Evolutionary conservation across 768 basidiomycete genomes (phyloP).

Genomic region (Auricularia auricula-judae): DNA sequence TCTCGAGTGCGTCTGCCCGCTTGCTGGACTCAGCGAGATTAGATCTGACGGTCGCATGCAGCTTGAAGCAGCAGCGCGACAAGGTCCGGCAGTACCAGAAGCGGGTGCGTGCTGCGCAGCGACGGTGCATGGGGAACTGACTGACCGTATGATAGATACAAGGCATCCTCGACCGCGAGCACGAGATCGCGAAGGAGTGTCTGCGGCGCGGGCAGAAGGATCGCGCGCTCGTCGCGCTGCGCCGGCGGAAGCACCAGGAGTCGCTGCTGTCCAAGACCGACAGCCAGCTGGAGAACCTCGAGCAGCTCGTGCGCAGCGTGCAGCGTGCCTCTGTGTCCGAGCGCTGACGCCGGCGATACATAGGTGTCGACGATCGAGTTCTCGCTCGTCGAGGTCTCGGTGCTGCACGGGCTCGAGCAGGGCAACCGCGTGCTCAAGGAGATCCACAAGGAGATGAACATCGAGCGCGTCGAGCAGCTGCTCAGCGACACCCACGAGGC

Average conservation of each 20-base stretch:
- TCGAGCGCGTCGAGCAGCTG: conserved; percentile 87
- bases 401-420: conserved; percentile 84
- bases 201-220: conserved; percentile 76
- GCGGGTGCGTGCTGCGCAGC: conserved; percentile 40
- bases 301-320: conserved; percentile 59
- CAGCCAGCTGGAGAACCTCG: conserved; percentile 74
- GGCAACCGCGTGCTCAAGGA: conserved; percentile 90
- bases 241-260: conserved; percentile 91
- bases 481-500: conserved; percentile 91
- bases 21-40: not conserved
- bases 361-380: conserved; percentile 97
- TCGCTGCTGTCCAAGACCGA: conserved; percentile 81
- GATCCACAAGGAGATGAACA: conserved; percentile 86
- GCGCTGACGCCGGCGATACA: not conserved
- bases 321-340: not conserved
- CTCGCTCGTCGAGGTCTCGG: conserved; percentile 85
- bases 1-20: conserved; percentile 61
- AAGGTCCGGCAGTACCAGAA: conserved; percentile 94
- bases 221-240: conserved; percentile 75
- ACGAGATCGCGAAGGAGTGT: conserved; percentile 78
- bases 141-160: conserved; percentile 50
- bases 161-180: conserved; percentile 73
- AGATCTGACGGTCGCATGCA: conserved; percentile 23
- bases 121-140: not conserved
- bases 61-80: conserved; percentile 92